phyloP scores from a whole-genome alignment of 2,329 filamentous ascomycete genomes.

The Aspergillus eucalypticola region DNA sequence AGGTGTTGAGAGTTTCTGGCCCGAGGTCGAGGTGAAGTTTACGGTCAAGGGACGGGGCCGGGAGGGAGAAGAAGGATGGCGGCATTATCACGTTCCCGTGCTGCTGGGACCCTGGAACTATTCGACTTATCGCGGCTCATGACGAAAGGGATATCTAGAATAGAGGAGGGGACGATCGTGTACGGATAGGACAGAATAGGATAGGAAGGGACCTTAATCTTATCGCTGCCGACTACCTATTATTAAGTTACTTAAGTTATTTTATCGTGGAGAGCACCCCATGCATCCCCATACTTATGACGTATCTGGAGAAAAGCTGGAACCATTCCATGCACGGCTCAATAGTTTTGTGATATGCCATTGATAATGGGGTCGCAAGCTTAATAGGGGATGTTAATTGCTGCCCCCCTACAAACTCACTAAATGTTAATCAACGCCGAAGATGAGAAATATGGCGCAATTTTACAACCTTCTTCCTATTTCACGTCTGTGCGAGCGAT shows the following conservation, averaged over 20 bases:
- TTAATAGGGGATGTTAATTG: background rate
- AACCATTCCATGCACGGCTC: background rate
- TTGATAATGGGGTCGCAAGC: background rate
- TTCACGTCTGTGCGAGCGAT: background rate
- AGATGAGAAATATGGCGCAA: background rate
- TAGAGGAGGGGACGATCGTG: background rate
- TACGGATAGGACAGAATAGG: background rate
- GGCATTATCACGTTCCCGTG: conserved; percentile 55
- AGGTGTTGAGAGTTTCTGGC: conserved; percentile 53
- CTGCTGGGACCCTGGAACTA: conserved; percentile 54
- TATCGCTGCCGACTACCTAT: background rate
- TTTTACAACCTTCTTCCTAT: background rate
- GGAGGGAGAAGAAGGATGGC: conserved; percentile 45
- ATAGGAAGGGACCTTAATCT: background rate
- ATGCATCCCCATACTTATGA: conserved; percentile 3
- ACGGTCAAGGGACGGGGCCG: conserved; percentile 46
- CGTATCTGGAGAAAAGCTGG: conserved; percentile 6
- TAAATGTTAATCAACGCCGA: background rate
- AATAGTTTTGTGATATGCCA: background rate
- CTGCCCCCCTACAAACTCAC: background rate
- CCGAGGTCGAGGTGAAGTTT: conserved; percentile 53
- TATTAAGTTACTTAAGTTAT: background rate
- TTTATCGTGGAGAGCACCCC: background rate
- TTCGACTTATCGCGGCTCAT: conserved; percentile 53
- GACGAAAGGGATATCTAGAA: conserved; percentile 1